Evolutionary conservation across 805 yeast genomes (phyloP).

Genomic region (Ogataea salicorniae): DNA sequence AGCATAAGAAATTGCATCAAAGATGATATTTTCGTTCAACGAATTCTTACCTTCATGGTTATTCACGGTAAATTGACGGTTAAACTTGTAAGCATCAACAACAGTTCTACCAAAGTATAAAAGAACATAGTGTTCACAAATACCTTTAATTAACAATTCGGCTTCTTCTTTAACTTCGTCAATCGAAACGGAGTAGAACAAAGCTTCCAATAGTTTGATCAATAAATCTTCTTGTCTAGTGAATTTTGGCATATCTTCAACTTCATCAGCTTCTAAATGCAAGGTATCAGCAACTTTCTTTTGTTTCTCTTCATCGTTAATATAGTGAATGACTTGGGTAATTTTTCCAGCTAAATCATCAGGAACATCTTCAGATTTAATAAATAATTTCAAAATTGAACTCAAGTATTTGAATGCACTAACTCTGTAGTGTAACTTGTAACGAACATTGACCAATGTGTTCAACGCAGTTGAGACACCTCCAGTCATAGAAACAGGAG

Average conservation of each 20-base stretch:
- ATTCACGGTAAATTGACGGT: constrained; percentile 65
- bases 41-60: constrained; percentile 75
- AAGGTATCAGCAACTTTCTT: constrained; percentile 16
- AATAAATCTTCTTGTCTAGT: constrained; percentile 62
- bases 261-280: constrained; percentile 33
- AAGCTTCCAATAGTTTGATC: constrained; percentile 56
- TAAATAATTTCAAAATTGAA: constrained; percentile 59
- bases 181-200: constrained; percentile 73
- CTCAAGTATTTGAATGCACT: constrained; percentile 75
- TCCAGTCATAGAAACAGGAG: constrained; percentile 76
- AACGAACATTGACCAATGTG: constrained; percentile 62
- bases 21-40: constrained; percentile 62
- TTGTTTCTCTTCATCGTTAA: constrained; percentile 31
- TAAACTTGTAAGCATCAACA: constrained; percentile 59
- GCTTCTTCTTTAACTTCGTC: constrained; percentile 72
- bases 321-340: constrained; percentile 42
- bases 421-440: constrained; percentile 60
- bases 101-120: constrained; percentile 72
- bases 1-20: constrained; percentile 74
- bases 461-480: constrained; percentile 76
- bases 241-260: constrained; percentile 45
- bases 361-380: constrained; percentile 51
- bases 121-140: constrained; percentile 76
- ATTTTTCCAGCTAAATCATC: constrained; percentile 39
- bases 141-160: constrained; percentile 48